phyloP scores from a whole-genome alignment of 169 alveolate species.

The Plasmodium fragile region DNA sequence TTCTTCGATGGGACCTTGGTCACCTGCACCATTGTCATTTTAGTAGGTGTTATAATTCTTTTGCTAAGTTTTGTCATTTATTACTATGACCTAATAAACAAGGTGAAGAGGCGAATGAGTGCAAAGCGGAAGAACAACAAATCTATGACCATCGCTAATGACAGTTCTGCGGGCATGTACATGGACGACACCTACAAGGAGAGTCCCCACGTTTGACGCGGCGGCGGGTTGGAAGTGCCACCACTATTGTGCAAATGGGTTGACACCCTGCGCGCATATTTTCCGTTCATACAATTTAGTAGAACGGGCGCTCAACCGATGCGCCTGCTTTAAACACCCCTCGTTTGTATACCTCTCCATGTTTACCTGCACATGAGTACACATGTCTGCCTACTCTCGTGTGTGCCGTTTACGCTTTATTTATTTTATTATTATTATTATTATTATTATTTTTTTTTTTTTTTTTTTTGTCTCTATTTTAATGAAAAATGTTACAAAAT shows the following conservation, averaged over 20 bases:
- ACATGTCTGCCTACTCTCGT: neutral
- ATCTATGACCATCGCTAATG: slow-evolving; percentile 32
- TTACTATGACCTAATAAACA: slow-evolving; percentile 47
- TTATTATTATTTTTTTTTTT: too few relatives aligned
- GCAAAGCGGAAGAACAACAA: slow-evolving; percentile 27
- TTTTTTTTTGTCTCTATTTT: neutral
- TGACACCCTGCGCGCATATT: neutral
- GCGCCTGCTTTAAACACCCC: neutral
- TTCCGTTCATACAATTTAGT: neutral
- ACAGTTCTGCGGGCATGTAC: slow-evolving; percentile 24
- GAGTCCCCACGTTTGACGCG: slow-evolving; percentile 11
- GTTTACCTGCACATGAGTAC: neutral
- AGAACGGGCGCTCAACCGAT: neutral
- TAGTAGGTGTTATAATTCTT: neutral
- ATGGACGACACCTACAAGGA: slow-evolving; percentile 3
- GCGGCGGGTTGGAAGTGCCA: neutral
- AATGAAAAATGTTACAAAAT: neutral
- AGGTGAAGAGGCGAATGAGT: slow-evolving; percentile 2
- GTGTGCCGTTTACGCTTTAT: neutral
- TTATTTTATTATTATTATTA: too few relatives aligned
- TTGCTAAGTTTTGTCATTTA: slow-evolving; percentile 17
- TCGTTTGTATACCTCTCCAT: neutral
- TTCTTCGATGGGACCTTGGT: slow-evolving; percentile 1
- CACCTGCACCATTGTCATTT: slow-evolving; percentile 26
- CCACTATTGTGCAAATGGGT: neutral